Conservation (phyloP, 768 basidiomycete genomes). For the Pleurotus tuber-regium region DNA sequence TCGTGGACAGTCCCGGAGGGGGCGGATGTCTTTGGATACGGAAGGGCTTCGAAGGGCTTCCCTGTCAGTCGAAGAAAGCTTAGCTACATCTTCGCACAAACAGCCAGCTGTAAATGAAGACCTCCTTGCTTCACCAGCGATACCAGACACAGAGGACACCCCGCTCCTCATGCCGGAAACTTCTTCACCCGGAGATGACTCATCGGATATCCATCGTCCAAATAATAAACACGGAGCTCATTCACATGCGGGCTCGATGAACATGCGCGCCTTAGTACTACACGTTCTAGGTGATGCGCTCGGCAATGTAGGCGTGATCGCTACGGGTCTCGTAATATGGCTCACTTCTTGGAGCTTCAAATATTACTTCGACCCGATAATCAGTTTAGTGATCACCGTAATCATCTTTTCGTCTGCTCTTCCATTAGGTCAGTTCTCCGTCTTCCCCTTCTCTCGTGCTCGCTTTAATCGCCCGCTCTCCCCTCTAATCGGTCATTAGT, state of each 20-base stretch:
- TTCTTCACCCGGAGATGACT: slow-evolving; percentile 8
- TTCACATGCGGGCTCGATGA: slow-evolving; percentile 79
- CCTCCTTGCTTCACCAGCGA: neutral
- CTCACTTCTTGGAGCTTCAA: slow-evolving; percentile 80
- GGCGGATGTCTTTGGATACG: slow-evolving; percentile 11
- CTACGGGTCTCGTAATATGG: slow-evolving; percentile 94
- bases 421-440: slow-evolving; percentile 65
- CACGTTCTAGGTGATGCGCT: slow-evolving; percentile 97
- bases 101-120: slow-evolving; percentile 9
- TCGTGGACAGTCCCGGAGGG: slow-evolving; percentile 21
- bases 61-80: slow-evolving; percentile 1
- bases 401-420: slow-evolving; percentile 97
- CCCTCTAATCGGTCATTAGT: slow-evolving; percentile 37
- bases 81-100: neutral
- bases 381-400: slow-evolving; percentile 90
- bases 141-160: slow-evolving; percentile 37
- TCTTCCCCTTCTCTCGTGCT: neutral
- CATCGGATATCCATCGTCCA: slow-evolving; percentile 22
- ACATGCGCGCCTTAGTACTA: slow-evolving; percentile 93
- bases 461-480: neutral
- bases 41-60: slow-evolving; percentile 10
- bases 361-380: slow-evolving; percentile 89
- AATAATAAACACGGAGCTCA: slow-evolving; percentile 23
- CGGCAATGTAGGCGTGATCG: slow-evolving; percentile 97
- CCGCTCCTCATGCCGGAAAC: slow-evolving; percentile 36